Evolutionary conservation across 169 alveolate species (phyloP), one percentile per base, ranked within the genome.

Genomic region (Plasmodium malariae): DNA sequence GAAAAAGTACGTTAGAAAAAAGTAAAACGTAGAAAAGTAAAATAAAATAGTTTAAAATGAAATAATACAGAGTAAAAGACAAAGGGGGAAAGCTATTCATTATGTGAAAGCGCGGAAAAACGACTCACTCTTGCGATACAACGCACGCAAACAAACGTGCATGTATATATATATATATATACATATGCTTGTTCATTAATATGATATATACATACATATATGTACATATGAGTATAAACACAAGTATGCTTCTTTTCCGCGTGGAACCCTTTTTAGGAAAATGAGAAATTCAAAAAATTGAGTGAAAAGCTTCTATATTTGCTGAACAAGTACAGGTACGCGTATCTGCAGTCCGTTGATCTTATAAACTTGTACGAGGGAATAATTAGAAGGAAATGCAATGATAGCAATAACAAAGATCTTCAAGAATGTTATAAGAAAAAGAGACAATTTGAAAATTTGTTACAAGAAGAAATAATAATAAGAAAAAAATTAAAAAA

Each of bases 271-370:
- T 62, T 85, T 26, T 26, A 85, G 92, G 85, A 85, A 40, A 85
- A 54, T 85, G 63, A 11, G 36, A 51, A 45, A 63, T 62, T 85
- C 28, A 68, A 85, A 63, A 85, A 65, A 67, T 5, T 85, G 19
- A 69, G 24, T 36, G 92, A 69, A n/a, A 85, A 85, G 60, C 87
- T 85, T 14, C 26, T 85, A 21, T 37, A 59, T 24, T 12, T 85
- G 28, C 14, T 85, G 67, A 85, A 85, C 45, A 85, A 57, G 45
- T 85, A 85, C 48, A 68, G 92, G 45, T 59, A 51, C 24, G 92
- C 92, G 19, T 85, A 85, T 57, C 40, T 85, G 51, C 68, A 55
- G 59, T 55, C 92, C 11, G 4, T 85, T n/a, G 74, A 69, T 17
- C 45, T 86, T 40, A 63, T 86, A 19, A 37, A n/a, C 2, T 34